Evolutionary conservation across 352 stramenopile species (phyloP).

Genomic region (Peronosclerospora sorghi): DNA sequence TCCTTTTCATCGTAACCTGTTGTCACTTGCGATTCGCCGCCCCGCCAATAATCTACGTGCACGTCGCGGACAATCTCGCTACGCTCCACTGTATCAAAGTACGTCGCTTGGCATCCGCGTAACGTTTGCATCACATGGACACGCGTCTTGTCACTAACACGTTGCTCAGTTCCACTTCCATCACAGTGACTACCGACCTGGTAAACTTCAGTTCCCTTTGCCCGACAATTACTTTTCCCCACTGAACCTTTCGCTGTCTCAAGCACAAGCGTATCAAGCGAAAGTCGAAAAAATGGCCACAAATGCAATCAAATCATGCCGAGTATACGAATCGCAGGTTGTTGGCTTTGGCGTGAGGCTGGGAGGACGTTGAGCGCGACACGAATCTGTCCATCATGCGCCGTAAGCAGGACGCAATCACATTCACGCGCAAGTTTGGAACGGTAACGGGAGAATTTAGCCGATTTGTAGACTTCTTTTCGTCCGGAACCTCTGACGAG

Average conservation of each 20-base stretch:
- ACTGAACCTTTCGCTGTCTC: constrained; percentile 16
- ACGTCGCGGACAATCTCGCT: constrained; percentile 13
- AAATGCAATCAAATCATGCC: constrained; percentile 18
- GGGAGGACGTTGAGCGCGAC: constrained; percentile 23
- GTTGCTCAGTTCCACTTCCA: neutral
- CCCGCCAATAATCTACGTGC: constrained; percentile 17
- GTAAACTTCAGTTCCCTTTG: constrained; percentile 29
- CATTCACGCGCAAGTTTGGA: constrained; percentile 42
- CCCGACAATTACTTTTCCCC: constrained; percentile 32
- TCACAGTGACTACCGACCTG: constrained; percentile 9
- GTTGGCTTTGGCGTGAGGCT: constrained; percentile 16
- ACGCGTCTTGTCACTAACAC: constrained; percentile 4
- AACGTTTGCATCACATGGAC: constrained; percentile 16
- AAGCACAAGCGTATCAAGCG: constrained; percentile 25
- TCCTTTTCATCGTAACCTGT: constrained; percentile 1
- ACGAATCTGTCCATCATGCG: constrained; percentile 21
- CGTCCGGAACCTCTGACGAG: constrained; percentile 47
- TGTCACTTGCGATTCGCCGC: constrained; percentile 17
- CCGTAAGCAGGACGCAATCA: constrained; percentile 12
- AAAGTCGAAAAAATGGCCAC: constrained; percentile 12
- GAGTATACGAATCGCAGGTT: constrained; percentile 20
- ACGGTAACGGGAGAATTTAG: constrained; percentile 40
- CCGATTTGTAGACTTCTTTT: constrained; percentile 60
- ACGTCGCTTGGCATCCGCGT: constrained; percentile 6
- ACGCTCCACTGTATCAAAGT: constrained; percentile 2